Evolutionary conservation across 169 alveolate species (phyloP).

Genomic region (Plasmodium fragile): DNA sequence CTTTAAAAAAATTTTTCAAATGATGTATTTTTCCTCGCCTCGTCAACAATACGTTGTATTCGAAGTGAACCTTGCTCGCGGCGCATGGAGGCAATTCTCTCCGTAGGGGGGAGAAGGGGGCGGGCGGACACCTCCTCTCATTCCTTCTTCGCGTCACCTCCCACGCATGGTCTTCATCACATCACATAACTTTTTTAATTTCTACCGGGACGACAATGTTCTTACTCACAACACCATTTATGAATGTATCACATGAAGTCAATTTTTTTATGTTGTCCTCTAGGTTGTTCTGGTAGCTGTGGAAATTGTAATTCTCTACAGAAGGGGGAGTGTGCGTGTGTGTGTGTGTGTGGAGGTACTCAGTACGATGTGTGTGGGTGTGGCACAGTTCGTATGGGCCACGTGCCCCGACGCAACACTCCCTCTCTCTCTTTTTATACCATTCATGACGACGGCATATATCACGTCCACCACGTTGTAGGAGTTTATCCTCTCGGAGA

Average conservation of each 20-base stretch:
- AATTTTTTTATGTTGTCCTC: constrained; percentile 38
- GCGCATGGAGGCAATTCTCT: background rate
- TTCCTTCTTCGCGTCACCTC: background rate
- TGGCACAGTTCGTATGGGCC: no score
- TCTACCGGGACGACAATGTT: constrained; percentile 44
- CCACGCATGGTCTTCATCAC: background rate
- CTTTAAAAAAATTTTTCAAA: background rate
- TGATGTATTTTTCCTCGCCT: background rate
- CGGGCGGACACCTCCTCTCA: background rate
- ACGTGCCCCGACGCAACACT: no score
- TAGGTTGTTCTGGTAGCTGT: constrained; percentile 31
- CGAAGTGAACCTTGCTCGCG: background rate
- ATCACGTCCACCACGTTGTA: constrained; percentile 32
- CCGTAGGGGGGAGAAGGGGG: background rate
- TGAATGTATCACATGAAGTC: constrained; percentile 10
- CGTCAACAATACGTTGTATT: background rate
- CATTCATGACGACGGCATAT: constrained; percentile 45
- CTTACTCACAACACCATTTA: constrained; percentile 13
- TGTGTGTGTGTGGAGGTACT: no score
- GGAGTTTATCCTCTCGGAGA: constrained; percentile 34
- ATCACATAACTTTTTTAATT: no score
- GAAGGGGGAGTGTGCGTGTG: background rate
- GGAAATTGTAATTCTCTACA: constrained; percentile 44
- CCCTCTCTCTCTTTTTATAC: no score
- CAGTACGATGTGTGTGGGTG: no score